Evolutionary conservation across 257 asterid genomes (phyloP).

Genomic region (Osmanthus fragrans): DNA sequence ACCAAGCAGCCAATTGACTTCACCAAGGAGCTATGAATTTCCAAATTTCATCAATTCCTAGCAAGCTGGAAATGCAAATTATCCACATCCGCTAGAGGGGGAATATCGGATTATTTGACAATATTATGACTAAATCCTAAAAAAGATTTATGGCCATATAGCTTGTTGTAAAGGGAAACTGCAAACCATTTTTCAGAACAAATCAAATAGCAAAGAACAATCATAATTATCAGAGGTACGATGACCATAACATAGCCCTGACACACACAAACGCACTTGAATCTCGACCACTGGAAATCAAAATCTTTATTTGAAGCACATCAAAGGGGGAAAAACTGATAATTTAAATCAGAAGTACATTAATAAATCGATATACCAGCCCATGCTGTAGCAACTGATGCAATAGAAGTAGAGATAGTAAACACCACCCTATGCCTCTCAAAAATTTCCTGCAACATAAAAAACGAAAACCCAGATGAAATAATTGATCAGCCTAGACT

Average conservation of each 20-base stretch:
- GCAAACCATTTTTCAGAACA: background rate
- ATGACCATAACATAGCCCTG: background rate
- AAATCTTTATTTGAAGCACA: background rate
- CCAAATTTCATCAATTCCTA: background rate
- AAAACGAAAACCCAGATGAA: conserved; percentile 14
- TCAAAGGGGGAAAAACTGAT: background rate
- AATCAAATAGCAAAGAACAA: background rate
- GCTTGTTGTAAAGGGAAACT: background rate
- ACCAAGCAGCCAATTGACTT: background rate
- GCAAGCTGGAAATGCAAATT: background rate
- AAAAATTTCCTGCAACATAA: conserved; percentile 61
- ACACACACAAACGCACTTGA: background rate
- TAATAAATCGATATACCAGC: conserved; percentile 47
- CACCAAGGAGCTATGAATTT: background rate
- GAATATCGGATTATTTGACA: background rate
- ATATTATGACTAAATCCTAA: background rate
- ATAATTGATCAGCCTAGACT: background rate
- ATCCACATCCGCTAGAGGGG: background rate
- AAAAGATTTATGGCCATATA: background rate
- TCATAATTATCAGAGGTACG: background rate
- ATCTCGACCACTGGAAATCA: background rate
- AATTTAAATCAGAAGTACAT: background rate
- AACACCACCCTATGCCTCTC: conserved; percentile 91
- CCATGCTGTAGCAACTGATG: conserved; percentile 85
- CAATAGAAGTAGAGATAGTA: conserved; percentile 78